Conservation (phyloP, 2,329 filamentous ascomycete species). For the Paecilomyces dactylethromorphus region DNA sequence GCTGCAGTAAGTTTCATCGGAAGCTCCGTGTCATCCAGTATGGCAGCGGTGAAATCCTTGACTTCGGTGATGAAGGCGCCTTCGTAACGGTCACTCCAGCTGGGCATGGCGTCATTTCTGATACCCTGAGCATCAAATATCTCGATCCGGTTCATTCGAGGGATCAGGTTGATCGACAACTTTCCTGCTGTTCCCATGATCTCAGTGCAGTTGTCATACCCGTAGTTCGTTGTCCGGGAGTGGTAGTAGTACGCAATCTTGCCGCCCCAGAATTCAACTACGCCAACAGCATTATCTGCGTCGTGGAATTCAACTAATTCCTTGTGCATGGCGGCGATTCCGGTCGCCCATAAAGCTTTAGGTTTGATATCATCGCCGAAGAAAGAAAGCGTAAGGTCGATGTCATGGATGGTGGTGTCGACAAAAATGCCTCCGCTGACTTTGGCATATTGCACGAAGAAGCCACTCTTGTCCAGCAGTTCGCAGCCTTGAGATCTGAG, state of each 20-base stretch:
- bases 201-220: constrained; percentile 39
- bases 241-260: constrained; percentile 41
- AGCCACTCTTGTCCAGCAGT: constrained; percentile 28
- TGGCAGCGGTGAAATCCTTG: constrained; percentile 14
- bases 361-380: constrained; percentile 29
- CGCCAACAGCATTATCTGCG: constrained; percentile 38
- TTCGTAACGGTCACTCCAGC: constrained; percentile 19
- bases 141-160: constrained; percentile 18
- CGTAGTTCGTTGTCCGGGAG: constrained; percentile 36
- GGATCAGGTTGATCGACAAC: constrained; percentile 26
- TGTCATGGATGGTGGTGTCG: constrained; percentile 39
- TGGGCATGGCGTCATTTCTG: constrained; percentile 13
- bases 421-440: constrained; percentile 40
- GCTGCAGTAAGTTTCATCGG: constrained; percentile 1
- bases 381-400: constrained; percentile 38
- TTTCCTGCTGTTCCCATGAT: constrained; percentile 36
- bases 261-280: constrained; percentile 40
- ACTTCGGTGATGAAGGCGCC: constrained; percentile 19
- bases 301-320: constrained; percentile 34
- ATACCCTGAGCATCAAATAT: constrained; percentile 15
- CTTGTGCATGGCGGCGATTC: constrained; percentile 27
- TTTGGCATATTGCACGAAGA: constrained; percentile 37
- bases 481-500: constrained; percentile 39
- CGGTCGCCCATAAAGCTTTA: constrained; percentile 32
- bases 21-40: constrained; percentile 6